phyloP scores from a whole-genome alignment of 441 rosid species.

The Populus hybrid region DNA sequence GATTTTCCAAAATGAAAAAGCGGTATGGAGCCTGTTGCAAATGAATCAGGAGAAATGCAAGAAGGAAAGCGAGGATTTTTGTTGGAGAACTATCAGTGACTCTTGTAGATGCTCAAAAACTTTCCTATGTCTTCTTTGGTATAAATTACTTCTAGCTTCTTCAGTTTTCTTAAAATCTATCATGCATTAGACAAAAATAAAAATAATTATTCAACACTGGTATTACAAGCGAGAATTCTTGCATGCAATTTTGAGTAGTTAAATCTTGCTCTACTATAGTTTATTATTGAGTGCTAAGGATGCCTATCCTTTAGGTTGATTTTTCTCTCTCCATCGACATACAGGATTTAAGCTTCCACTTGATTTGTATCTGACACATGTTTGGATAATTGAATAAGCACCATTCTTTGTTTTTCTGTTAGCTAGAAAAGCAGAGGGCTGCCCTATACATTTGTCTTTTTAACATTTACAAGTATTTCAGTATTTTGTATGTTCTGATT shows the following conservation, averaged over 20 bases:
- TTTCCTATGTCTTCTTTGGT: slow-evolving; percentile 77
- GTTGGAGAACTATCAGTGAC: slow-evolving; percentile 92
- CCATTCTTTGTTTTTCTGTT: background rate
- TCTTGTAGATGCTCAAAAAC: slow-evolving; percentile 87
- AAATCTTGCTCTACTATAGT: background rate
- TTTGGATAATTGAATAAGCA: background rate
- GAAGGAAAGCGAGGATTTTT: slow-evolving; percentile 85
- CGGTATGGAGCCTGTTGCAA: slow-evolving; percentile 85
- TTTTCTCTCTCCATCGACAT: background rate
- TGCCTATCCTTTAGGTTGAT: background rate
- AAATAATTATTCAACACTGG: background rate
- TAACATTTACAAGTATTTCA: background rate
- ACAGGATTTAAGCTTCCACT: slow-evolving; percentile 3
- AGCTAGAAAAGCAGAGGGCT: background rate
- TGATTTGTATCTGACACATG: background rate
- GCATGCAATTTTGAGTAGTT: background rate
- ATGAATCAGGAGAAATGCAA: slow-evolving; percentile 78
- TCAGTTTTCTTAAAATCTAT: background rate
- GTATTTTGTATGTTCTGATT: background rate
- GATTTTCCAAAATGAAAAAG: slow-evolving; percentile 92
- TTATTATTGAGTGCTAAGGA: background rate
- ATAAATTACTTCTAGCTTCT: slow-evolving; percentile 13
- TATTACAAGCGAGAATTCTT: background rate
- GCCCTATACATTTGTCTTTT: background rate
- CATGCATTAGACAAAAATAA: background rate